These are phyloP conservation scores for Arctium minus DNA, from an alignment of 129 eudicot species.

Conservation along the genomic window DNA sequence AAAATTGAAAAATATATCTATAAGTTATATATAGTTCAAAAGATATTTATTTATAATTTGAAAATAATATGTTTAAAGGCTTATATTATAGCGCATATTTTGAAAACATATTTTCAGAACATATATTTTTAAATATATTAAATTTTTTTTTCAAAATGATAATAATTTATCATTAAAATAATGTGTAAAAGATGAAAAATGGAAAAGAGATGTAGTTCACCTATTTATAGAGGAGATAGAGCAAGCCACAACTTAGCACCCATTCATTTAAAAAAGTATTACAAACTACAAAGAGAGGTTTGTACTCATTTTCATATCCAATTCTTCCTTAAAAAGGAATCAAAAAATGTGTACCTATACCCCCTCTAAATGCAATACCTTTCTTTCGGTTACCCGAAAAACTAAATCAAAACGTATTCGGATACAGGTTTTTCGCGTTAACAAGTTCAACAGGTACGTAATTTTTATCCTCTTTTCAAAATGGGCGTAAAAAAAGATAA, in stretches of 20 bases:
- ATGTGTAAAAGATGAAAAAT: neutral
- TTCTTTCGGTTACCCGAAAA: constrained; percentile 12
- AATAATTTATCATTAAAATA: neutral
- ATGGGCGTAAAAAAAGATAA: neutral
- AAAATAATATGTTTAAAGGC: no score
- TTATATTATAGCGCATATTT: neutral
- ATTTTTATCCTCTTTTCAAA: neutral
- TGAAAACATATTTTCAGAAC: neutral
- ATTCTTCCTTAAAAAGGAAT: neutral
- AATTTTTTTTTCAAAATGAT: neutral
- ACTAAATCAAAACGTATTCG: constrained; percentile 30
- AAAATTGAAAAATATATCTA: no score
- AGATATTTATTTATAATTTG: neutral
- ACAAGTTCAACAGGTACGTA: constrained; percentile 41
- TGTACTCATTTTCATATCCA: neutral
- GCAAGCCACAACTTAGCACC: constrained; percentile 13
- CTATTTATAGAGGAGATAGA: constrained; percentile 15
- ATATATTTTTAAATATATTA: neutral
- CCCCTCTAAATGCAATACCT: constrained; percentile 9
- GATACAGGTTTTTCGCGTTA: constrained; percentile 31
- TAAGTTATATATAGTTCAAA: no score
- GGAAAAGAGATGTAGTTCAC: constrained; percentile 6
- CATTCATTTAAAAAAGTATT: neutral
- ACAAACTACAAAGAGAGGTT: neutral
- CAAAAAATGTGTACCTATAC: constrained; percentile 7